Base-by-base conservation (phyloP, 2,329 filamentous ascomycete genomes). In the Talaromyces pinophilus region DNA sequence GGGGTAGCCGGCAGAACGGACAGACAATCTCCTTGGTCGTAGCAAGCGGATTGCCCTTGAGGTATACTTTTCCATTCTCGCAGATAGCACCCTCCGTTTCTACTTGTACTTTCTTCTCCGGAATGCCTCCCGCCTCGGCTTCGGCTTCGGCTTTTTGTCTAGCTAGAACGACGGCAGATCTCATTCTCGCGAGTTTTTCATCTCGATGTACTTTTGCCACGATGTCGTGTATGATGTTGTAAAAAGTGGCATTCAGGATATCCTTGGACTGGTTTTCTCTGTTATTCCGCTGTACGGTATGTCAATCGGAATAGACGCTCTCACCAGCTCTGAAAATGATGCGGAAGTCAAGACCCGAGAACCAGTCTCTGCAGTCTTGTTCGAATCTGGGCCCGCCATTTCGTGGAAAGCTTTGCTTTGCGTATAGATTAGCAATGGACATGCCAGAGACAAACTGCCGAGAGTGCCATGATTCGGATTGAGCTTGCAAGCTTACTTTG, bases 101-200 rank as follows among this genome's bases (percentile, higher is more conserved):
- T 11, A 82, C 72, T n/a, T 70, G 75, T 57, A 80, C 73, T 40
- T 72, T 73, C 44, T 74, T 75, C 25, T 77, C 63, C 22, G 62
- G 60, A 25, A 70, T 70, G 19, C 78, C 75, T 52, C 77, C 68
- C 67, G 75, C 69, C 70, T 80, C 75, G 66, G 78, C 72, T 64
- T 80, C 78, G 57, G 77, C 75, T 69, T 82, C 80, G 5, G 80
- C 81, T 67, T 78, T 77, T 67, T 82, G 80, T 68, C 79, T 74
- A 44, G 80, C 77, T 50, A 79, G 67, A 28, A 82, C 73, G 33
- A 82, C 75, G 67, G 84, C 77, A 71, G 84, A 77, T 77, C 83
- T 82, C 83, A 86, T 86, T 66, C 86, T 83, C 50, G 86, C 82
- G 67, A 85, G 78, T 77, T 88, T 88, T 74, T 88, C 86, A 66